Percentiles rank a stretch among this genome's conserved stretches.
phyloP scores from a whole-genome alignment of 164 flowering plant genomes.

The Magnolia changhungtana region DNA sequence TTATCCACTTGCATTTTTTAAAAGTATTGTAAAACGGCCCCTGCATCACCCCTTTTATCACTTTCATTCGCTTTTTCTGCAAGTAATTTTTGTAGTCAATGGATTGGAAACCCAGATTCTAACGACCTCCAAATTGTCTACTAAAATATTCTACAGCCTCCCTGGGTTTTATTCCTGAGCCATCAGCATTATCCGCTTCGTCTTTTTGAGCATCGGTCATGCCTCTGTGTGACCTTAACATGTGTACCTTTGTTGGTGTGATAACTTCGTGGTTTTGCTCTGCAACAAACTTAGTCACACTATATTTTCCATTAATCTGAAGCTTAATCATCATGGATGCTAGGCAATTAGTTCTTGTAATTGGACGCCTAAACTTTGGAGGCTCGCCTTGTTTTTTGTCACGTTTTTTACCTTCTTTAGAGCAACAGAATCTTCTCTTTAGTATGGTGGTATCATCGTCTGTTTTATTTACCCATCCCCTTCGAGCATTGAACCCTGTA shows the following conservation, averaged over 20 bases:
- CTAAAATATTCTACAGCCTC: neutral
- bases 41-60: neutral
- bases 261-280: neutral
- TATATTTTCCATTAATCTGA: neutral
- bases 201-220: too few relatives aligned
- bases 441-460: neutral
- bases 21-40: conserved; percentile 11
- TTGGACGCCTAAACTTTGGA: neutral
- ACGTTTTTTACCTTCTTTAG: neutral
- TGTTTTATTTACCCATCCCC: neutral
- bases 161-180: neutral
- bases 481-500: neutral
- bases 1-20: conserved; percentile 3
- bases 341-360: neutral
- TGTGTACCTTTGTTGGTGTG: neutral
- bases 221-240: neutral
- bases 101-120: neutral
- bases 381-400: neutral
- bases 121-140: neutral
- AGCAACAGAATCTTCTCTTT: neutral
- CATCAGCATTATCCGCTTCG: neutral
- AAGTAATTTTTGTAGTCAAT: neutral
- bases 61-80: neutral
- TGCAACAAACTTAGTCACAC: neutral
- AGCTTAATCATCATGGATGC: neutral